Base-by-base conservation (phyloP, 2,329 filamentous ascomycete species). In the Aspergillus tubingensis region DNA sequence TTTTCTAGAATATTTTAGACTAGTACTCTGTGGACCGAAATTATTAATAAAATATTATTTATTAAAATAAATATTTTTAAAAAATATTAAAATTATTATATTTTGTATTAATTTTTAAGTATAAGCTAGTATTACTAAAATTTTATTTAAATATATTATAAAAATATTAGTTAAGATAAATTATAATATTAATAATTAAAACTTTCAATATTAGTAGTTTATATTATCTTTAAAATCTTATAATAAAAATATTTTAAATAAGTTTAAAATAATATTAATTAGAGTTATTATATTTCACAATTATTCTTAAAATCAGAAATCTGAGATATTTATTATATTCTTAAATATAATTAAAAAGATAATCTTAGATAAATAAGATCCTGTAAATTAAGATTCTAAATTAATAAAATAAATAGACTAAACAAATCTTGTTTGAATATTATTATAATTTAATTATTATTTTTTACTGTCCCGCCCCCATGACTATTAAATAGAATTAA, bases 61-160 rank as follows among this genome's bases (percentile, higher is more conserved):
- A 25, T 11, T 8, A 7, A 8, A 21, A 38, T 11, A 32, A 36
- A 51, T 51, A 51, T 25, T 25, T 25, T 7, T 7, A 25, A 1
- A 13, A n/a, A 36, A 19, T 15, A 51, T 6, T 51, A 51, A 2
- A 51, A 15, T 2, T 5, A 38, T 1, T 19, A 7, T 21, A 3
- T 51, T 23, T 1, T 25, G 7, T 25, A 25, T 7, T 10, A 32
- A 23, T 19, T 21, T 10, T 4, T 23, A 23, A 41, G 41, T 53
- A 53, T 11, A 15, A n/a, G 0, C 4, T 53, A 25, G 17, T 39
- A 23, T 23, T 25, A 6, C 0, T 25, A 7, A 1, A 25, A 6
- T 6, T 7, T 7, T 25, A 25, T 1, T 7, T 0, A 2, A 25
- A 6, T 6, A 7, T 2, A 7, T 6, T 2, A 2, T 8, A 27